These are phyloP conservation scores for Geotrichum histeridarum DNA, from an alignment of 1,139 yeast species.

Conservation along the genomic window DNA sequence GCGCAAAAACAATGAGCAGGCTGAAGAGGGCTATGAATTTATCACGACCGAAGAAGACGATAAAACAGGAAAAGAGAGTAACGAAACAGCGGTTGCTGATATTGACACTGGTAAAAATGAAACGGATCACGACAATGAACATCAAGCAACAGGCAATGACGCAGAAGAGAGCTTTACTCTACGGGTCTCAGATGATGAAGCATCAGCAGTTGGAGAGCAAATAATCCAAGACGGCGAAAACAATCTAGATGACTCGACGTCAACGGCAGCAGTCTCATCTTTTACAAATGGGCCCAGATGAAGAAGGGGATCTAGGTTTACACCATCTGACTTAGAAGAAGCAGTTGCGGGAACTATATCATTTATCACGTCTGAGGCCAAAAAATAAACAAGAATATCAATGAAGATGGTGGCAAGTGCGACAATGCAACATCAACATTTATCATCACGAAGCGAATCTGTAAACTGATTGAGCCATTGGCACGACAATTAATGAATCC, in stretches of 20 bases:
- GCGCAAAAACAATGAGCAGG: not conserved
- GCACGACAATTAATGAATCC: too few species aligned
- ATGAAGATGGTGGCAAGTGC: not conserved
- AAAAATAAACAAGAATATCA: not conserved
- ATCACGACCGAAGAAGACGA: not conserved
- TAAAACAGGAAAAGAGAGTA: not conserved
- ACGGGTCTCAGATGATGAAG: not conserved
- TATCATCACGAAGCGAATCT: not conserved
- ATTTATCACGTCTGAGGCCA: too few species aligned
- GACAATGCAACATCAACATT: not conserved
- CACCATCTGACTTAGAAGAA: constrained; percentile 3
- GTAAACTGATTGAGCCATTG: too few species aligned
- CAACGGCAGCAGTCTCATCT: not conserved
- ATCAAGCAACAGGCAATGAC: not conserved
- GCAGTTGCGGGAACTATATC: not conserved
- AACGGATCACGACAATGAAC: not conserved
- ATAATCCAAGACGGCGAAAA: not conserved
- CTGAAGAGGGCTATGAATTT: not conserved
- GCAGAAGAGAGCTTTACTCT: not conserved
- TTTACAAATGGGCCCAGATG: not conserved
- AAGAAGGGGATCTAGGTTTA: not conserved
- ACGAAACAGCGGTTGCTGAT: not conserved
- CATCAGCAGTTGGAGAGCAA: not conserved
- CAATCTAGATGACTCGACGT: not conserved
- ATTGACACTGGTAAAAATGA: not conserved